phyloP scores from a whole-genome alignment of 2,329 filamentous ascomycete genomes.

The Trichocomaceae sp. region DNA sequence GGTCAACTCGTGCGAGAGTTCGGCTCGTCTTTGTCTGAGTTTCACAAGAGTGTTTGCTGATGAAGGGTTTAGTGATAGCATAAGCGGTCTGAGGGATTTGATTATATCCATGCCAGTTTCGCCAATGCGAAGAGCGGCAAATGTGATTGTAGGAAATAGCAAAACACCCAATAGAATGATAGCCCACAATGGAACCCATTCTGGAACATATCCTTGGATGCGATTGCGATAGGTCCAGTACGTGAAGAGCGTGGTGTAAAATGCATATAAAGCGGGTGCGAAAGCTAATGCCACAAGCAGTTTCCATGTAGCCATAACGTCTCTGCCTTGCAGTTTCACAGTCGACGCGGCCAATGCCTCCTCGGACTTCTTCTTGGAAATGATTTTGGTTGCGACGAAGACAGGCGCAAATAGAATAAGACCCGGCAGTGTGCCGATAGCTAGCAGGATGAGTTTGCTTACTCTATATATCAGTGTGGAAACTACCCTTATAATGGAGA shows the following conservation, averaged over 20 bases:
- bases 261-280: slow-evolving; percentile 71
- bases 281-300: slow-evolving; percentile 79
- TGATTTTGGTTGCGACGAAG: slow-evolving; percentile 75
- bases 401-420: slow-evolving; percentile 81
- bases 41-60: slow-evolving; percentile 78
- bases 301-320: slow-evolving; percentile 94
- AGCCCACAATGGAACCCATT: slow-evolving; percentile 71
- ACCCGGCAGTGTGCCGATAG: slow-evolving; percentile 76
- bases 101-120: slow-evolving; percentile 99
- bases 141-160: slow-evolving; percentile 81
- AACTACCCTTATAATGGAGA: slow-evolving; percentile 70
- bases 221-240: slow-evolving; percentile 75
- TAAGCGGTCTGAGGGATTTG: slow-evolving; percentile 83
- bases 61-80: slow-evolving; percentile 76
- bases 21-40: slow-evolving; percentile 64
- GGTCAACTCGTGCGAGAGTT: slow-evolving; percentile 75
- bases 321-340: slow-evolving; percentile 80
- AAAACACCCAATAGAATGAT: slow-evolving; percentile 69
- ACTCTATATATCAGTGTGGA: slow-evolving; percentile 73
- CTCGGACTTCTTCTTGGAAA: slow-evolving; percentile 73
- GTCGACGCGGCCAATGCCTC: slow-evolving; percentile 78
- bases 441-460: slow-evolving; percentile 67
- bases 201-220: slow-evolving; percentile 72
- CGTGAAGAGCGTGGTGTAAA: slow-evolving; percentile 69
- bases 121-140: slow-evolving; percentile 86